Evolutionary conservation across 306 rosid genomes (phyloP).

Genomic region (Fragaria ananassa): DNA sequence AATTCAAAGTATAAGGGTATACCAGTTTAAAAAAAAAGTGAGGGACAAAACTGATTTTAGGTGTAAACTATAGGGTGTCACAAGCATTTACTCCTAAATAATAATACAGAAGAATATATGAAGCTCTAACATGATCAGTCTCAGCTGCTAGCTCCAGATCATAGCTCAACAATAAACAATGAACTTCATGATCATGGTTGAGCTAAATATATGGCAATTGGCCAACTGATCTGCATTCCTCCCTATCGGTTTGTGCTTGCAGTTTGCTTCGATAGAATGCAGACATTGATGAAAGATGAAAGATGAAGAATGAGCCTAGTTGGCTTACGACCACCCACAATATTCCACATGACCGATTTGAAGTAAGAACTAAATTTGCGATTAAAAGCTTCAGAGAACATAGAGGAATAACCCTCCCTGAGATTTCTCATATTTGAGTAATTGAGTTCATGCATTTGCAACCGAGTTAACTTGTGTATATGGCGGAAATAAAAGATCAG

Average conservation of each 20-base stretch:
- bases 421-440: neutral
- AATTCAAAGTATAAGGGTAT: too few relatives aligned
- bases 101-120: neutral
- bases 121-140: neutral
- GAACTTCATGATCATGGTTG: conserved; percentile 1
- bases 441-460: neutral
- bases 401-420: neutral
- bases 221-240: neutral
- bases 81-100: too few relatives aligned
- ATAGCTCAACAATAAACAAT: neutral
- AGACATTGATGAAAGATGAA: neutral
- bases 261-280: neutral
- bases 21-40: too few relatives aligned
- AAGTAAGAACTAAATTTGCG: neutral
- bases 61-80: too few relatives aligned
- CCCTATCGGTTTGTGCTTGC: neutral
- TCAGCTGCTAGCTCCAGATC: neutral
- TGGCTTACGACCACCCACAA: neutral
- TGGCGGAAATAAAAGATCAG: neutral
- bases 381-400: neutral
- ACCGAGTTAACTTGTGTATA: neutral
- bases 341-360: neutral
- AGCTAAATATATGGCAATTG: neutral
- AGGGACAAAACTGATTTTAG: too few relatives aligned
- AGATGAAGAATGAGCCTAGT: neutral